Percentiles rank a stretch among this genome's conserved stretches.
Conservation (phyloP, 805 yeast species). For the Yarrowia deformans region DNA sequence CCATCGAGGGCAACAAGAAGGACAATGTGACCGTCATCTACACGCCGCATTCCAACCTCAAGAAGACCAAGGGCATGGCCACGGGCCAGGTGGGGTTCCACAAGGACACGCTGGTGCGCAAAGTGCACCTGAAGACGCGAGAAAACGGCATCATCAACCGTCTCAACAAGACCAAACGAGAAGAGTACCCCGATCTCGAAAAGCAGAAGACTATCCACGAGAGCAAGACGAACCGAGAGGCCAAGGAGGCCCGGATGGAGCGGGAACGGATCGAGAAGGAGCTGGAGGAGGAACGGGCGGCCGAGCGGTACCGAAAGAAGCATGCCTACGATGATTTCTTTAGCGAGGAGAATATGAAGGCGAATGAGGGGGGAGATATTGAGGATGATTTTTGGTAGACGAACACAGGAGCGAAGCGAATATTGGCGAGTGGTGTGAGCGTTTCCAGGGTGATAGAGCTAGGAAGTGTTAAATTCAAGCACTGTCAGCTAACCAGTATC, state of each 20-base stretch:
- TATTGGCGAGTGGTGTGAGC: not conserved
- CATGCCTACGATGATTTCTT: constrained; percentile 59
- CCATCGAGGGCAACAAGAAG: constrained; percentile 76
- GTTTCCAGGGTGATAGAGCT: too few species aligned
- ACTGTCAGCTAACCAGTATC: too few species aligned
- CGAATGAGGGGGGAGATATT: constrained; percentile 56
- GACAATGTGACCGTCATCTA: constrained; percentile 70
- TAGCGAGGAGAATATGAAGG: constrained; percentile 56
- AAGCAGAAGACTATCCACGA: constrained; percentile 54
- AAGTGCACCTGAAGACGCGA: constrained; percentile 61
- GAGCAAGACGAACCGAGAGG: constrained; percentile 47
- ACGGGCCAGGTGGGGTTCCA: constrained; percentile 81
- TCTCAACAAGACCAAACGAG: constrained; percentile 69
- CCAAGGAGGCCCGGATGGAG: constrained; percentile 49
- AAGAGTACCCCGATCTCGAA: constrained; percentile 59
- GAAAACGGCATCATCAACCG: constrained; percentile 68
- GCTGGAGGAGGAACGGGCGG: constrained; percentile 46
- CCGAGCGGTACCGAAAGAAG: constrained; percentile 48
- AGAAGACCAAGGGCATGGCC: constrained; percentile 74
- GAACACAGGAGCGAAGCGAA: not conserved
- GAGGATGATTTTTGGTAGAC: constrained; percentile 52
- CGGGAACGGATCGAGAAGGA: constrained; percentile 54
- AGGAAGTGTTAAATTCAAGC: too few species aligned
- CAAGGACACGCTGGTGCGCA: constrained; percentile 61
- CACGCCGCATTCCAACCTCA: constrained; percentile 76